Percentiles rank a stretch among this genome's conserved stretches.
These are phyloP conservation scores for Leishmania lainsoni DNA, from an alignment of 208 protist species.

Conservation along the genomic window DNA sequence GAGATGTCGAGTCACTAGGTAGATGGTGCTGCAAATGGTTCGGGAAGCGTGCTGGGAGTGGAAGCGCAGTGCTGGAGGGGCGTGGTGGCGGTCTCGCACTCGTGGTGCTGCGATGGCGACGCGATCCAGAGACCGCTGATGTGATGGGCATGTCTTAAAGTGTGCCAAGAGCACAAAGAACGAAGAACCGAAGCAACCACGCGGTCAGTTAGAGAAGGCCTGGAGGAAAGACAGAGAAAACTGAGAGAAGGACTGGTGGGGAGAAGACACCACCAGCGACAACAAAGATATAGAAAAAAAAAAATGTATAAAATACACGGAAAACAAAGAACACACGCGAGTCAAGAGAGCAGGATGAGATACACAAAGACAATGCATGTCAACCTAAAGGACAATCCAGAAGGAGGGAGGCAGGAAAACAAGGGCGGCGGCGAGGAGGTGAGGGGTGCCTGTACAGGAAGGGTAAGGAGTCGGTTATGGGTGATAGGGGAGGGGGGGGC, in stretches of 20 bases:
- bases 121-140: constrained; percentile 7
- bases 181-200: background rate
- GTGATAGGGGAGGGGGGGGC: background rate
- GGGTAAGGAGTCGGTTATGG: background rate
- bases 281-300: background rate
- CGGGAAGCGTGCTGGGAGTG: constrained; percentile 3
- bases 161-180: background rate
- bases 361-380: background rate
- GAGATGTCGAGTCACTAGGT: background rate
- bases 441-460: background rate
- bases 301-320: background rate
- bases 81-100: background rate
- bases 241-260: background rate
- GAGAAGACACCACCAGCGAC: background rate
- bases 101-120: background rate
- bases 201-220: background rate
- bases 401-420: background rate
- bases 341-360: background rate
- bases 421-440: too few species aligned
- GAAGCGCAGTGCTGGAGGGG: background rate
- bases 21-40: background rate
- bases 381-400: background rate
- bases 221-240: background rate
- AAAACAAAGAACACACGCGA: background rate
- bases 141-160: constrained; percentile 9